phyloP scores from a whole-genome alignment of 176 grass and related monocot species.

The Carex scoparia region DNA sequence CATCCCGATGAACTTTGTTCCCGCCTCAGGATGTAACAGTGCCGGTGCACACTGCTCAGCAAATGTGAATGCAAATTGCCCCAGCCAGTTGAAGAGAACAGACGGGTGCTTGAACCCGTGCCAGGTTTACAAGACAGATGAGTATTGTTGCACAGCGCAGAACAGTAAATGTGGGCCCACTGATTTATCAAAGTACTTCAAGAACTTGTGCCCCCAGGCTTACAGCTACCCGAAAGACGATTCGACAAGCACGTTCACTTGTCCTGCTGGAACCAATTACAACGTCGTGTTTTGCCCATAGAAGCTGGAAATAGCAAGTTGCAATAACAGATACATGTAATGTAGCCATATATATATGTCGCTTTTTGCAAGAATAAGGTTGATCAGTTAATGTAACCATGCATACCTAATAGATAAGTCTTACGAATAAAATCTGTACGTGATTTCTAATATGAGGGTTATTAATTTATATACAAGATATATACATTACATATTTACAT shows the following conservation, averaged over 20 bases:
- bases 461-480: background rate
- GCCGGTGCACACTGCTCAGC: background rate
- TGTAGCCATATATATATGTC: background rate
- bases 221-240: conserved; percentile 71
- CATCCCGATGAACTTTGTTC: background rate
- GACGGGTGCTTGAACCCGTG: conserved; percentile 4
- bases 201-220: conserved; percentile 42
- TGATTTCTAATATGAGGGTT: background rate
- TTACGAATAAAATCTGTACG: background rate
- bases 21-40: background rate
- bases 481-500: background rate
- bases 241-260: conserved; percentile 42
- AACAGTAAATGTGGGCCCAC: background rate
- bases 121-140: background rate
- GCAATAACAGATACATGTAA: background rate
- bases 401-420: background rate
- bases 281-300: conserved; percentile 40
- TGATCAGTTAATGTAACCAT: background rate
- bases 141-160: conserved; percentile 14
- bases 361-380: background rate
- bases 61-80: background rate
- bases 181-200: conserved; percentile 51
- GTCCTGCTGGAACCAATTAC: conserved; percentile 41
- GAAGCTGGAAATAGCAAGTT: background rate
- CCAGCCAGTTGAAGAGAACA: background rate